phyloP scores from a whole-genome alignment of 768 basidiomycete species.

The Chlorophyllum brunneum region DNA sequence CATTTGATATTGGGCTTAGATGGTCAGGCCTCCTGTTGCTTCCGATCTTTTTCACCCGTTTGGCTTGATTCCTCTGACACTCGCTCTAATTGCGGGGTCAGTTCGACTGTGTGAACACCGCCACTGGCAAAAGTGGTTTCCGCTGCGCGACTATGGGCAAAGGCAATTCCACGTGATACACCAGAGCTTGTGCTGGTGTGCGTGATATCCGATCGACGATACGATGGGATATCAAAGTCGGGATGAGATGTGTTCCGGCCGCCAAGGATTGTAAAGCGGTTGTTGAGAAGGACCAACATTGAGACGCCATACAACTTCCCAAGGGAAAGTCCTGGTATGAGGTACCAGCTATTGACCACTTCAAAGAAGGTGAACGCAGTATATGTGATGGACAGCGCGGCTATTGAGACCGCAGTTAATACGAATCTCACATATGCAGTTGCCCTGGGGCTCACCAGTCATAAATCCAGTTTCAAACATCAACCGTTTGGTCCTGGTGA shows the following conservation, averaged over 20 bases:
- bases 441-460: background rate
- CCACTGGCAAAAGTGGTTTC: background rate
- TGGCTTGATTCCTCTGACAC: background rate
- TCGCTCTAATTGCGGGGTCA: background rate
- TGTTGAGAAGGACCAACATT: conserved; percentile 7
- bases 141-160: background rate
- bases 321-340: background rate
- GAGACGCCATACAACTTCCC: conserved; percentile 1
- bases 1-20: no score
- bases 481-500: background rate
- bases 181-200: background rate
- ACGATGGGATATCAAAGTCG: background rate
- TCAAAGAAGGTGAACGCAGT: background rate
- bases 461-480: conserved; percentile 4
- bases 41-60: background rate
- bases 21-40: background rate
- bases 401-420: background rate
- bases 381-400: background rate
- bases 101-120: background rate
- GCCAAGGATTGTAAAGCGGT: background rate
- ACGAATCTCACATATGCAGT: background rate
- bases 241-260: background rate
- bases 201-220: background rate
- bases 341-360: background rate
- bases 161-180: background rate